A percentile compares a stretch with the other conserved stretches of the same genome.
Evolutionary conservation across 306 rosid genomes (phyloP).

Genomic region (Dryas drummondii): DNA sequence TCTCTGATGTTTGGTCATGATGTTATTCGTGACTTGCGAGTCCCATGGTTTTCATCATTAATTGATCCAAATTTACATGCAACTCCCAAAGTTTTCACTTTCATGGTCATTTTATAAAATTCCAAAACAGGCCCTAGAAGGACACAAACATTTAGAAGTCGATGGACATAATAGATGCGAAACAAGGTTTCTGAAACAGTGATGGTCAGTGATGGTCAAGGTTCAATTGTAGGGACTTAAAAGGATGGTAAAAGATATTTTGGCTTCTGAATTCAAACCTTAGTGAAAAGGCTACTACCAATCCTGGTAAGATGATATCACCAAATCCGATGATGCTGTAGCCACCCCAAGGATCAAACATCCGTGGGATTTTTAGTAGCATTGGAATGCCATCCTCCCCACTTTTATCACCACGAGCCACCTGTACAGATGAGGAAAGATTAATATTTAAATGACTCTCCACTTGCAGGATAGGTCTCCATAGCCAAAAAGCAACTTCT

Average conservation of each 20-base stretch:
- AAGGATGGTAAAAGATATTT: constrained; percentile 9
- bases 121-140: background rate
- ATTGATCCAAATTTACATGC: background rate
- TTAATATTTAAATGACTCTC: constrained; percentile 1
- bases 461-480: background rate
- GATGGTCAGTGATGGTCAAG: background rate
- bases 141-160: background rate
- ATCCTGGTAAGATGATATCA: constrained; percentile 94
- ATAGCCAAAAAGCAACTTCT: constrained; percentile 1
- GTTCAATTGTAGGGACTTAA: background rate
- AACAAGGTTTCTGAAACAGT: background rate
- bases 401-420: constrained; percentile 96
- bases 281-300: constrained; percentile 87
- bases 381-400: constrained; percentile 99
- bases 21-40: constrained; percentile 3
- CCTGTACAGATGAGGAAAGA: constrained; percentile 48
- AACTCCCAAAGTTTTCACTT: background rate
- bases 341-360: constrained; percentile 99
- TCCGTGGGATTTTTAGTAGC: constrained; percentile 94
- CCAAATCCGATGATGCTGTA: constrained; percentile 97
- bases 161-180: background rate
- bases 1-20: constrained; percentile 1
- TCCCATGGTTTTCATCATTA: constrained; percentile 11
- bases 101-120: too few species aligned
- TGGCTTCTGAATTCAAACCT: constrained; percentile 52